A percentile compares a stretch with the other conserved stretches of the same genome.
These are phyloP conservation scores for Aspergillus ustus DNA, from an alignment of 2,329 filamentous ascomycete species.

Conservation along the genomic window DNA sequence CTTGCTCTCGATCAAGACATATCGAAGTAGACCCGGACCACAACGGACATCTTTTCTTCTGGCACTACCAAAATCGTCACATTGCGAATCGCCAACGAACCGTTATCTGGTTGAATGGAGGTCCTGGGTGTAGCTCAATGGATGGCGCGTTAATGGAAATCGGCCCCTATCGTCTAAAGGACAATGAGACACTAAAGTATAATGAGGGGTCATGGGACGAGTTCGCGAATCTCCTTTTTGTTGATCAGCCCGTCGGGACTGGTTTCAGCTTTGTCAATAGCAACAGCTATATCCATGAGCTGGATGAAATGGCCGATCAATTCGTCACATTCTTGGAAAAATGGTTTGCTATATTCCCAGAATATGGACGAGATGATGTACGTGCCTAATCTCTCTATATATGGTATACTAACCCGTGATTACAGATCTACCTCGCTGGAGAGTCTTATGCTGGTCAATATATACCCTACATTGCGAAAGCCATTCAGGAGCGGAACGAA, in stretches of 20 bases:
- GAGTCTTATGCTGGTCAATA: slow-evolving; percentile 97
- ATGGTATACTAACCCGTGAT: slow-evolving; percentile 15
- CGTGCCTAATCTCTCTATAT: slow-evolving; percentile 43
- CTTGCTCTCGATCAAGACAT: slow-evolving; percentile 62
- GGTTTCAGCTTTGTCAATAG: slow-evolving; percentile 96
- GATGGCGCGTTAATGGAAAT: slow-evolving; percentile 97
- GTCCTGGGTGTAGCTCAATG: slow-evolving; percentile 95
- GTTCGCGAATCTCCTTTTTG: slow-evolving; percentile 94
- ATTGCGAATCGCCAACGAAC: slow-evolving; percentile 90
- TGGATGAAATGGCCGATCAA: slow-evolving; percentile 86
- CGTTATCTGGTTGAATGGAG: slow-evolving; percentile 96
- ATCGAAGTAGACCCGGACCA: slow-evolving; percentile 83
- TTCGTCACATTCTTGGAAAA: slow-evolving; percentile 89
- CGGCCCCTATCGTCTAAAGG: slow-evolving; percentile 84
- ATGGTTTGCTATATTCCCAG: slow-evolving; percentile 87
- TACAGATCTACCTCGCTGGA: slow-evolving; percentile 86
- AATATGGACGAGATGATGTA: slow-evolving; percentile 91
- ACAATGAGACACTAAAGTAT: slow-evolving; percentile 71
- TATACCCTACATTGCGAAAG: slow-evolving; percentile 94
- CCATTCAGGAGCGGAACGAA: slow-evolving; percentile 86
- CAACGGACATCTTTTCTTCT: slow-evolving; percentile 97
- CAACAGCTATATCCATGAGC: slow-evolving; percentile 80
- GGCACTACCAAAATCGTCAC: slow-evolving; percentile 95
- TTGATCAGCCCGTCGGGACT: slow-evolving; percentile 95
- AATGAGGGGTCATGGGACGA: slow-evolving; percentile 99